Evolutionary conservation across 2,329 filamentous ascomycete species (phyloP).

Genomic region (Talaromyces islandicus): DNA sequence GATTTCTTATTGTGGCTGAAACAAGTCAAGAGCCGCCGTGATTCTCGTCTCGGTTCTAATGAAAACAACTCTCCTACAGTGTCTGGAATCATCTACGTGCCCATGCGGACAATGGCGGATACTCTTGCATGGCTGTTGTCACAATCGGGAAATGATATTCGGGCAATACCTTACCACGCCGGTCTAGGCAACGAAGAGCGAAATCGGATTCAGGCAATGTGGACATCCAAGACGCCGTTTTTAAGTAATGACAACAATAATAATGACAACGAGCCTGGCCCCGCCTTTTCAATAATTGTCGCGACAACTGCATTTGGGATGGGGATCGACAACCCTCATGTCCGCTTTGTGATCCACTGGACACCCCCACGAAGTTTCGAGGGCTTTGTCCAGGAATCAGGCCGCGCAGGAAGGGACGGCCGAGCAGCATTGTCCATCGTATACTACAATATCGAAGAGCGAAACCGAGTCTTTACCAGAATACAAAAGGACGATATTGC

Average conservation of each 20-base stretch:
- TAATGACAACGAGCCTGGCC: constrained; percentile 28
- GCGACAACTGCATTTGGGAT: constrained; percentile 96
- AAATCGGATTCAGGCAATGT: constrained; percentile 48
- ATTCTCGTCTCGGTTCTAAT: constrained; percentile 40
- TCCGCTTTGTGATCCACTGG: constrained; percentile 94
- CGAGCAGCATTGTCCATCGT: constrained; percentile 82
- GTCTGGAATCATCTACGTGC: constrained; percentile 44
- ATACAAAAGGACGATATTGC: constrained; percentile 35
- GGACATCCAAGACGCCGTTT: constrained; percentile 25
- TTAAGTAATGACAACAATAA: background rate
- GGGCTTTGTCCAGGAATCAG: constrained; percentile 93
- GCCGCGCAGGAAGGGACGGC: constrained; percentile 82
- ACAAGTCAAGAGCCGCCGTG: constrained; percentile 63
- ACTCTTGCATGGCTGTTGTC: constrained; percentile 33
- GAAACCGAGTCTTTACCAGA: constrained; percentile 62
- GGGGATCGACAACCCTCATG: constrained; percentile 94
- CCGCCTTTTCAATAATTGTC: constrained; percentile 82
- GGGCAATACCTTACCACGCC: constrained; percentile 44
- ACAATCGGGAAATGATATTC: constrained; percentile 25
- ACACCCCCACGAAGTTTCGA: constrained; percentile 90
- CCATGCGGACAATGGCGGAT: constrained; percentile 35
- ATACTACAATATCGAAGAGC: constrained; percentile 84
- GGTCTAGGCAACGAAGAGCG: constrained; percentile 67
- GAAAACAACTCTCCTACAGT: constrained; percentile 27
- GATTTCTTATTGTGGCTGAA: constrained; percentile 74